A percentile compares a stretch with the other conserved stretches of the same genome.
Conservation (phyloP, 495 filamentous ascomycete species). For the Penicillium waksmanii region DNA sequence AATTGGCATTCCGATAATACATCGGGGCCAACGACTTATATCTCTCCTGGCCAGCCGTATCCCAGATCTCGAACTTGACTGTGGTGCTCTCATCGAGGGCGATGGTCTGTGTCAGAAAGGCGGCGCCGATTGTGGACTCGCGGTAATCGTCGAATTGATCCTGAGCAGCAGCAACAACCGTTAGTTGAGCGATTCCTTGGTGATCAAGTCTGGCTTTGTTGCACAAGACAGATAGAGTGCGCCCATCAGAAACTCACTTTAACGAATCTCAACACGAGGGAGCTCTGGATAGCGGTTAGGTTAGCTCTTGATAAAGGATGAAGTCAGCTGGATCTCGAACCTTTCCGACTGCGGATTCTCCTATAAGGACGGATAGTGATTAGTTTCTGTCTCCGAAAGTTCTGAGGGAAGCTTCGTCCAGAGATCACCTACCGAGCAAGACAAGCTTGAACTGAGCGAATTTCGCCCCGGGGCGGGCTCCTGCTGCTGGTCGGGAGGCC, state of each 20-base stretch:
- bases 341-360: constrained; percentile 98
- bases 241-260: constrained; percentile 64
- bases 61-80: constrained; percentile 99
- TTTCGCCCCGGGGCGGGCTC: constrained; percentile 74
- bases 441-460: constrained; percentile 99
- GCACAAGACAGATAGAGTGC: no score
- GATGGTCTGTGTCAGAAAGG: constrained; percentile 98
- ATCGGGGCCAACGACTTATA: constrained; percentile 99
- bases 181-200: constrained; percentile 11
- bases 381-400: not conserved
- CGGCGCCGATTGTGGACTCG: constrained; percentile 98
- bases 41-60: constrained; percentile 96
- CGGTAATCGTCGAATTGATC: constrained; percentile 99
- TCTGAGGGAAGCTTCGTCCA: not conserved
- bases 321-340: constrained; percentile 50
- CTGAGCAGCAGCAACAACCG: constrained; percentile 45
- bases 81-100: constrained; percentile 96
- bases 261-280: constrained; percentile 94
- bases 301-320: constrained; percentile 36
- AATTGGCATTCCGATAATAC: constrained; percentile 99
- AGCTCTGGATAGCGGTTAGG: constrained; percentile 67
- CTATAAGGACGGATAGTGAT: constrained; percentile 51
- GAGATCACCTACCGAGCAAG: constrained; percentile 71
- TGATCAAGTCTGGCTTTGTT: no score
- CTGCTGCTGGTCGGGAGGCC: constrained; percentile 79